Evolutionary conservation across 257 asterid genomes (phyloP).

Genomic region (Nicotiana attenuata): DNA sequence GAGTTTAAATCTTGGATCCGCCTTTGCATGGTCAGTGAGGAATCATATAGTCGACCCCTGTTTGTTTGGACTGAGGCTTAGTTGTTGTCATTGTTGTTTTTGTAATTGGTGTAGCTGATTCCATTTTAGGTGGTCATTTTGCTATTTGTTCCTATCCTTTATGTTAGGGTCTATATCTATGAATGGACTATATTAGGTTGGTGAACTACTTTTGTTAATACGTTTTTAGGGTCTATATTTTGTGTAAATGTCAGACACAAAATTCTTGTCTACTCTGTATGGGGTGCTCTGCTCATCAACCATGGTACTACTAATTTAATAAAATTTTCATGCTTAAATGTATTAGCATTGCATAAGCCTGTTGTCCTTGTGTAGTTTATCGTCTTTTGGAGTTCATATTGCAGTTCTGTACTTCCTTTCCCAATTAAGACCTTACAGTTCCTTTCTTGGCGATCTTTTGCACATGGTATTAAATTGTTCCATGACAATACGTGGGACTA

Average conservation of each 20-base stretch:
- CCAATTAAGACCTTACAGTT: not conserved
- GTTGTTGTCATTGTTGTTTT: not conserved
- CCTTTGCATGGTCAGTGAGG: not conserved
- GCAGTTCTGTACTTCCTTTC: not conserved
- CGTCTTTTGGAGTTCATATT: not conserved
- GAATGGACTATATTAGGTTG: not conserved
- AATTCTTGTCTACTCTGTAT: not conserved
- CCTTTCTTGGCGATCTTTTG: not conserved
- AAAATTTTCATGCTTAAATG: not conserved
- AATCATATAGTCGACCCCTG: not conserved
- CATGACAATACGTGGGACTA: not conserved
- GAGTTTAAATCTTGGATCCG: too few relatives aligned
- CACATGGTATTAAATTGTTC: not conserved
- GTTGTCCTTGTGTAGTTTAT: not conserved
- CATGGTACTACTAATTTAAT: not conserved
- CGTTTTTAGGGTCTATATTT: too few relatives aligned
- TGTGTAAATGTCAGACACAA: not conserved
- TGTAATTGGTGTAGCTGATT: not conserved
- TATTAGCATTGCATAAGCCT: not conserved
- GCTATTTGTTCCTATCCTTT: not conserved
- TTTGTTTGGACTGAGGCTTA: not conserved
- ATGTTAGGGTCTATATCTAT: not conserved
- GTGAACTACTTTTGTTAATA: not conserved
- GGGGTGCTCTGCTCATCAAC: not conserved
- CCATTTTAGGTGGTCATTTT: not conserved